Evolutionary conservation across 1,284 basidiomycete genomes (phyloP).

Genomic region (Cryptococcus sp.): DNA sequence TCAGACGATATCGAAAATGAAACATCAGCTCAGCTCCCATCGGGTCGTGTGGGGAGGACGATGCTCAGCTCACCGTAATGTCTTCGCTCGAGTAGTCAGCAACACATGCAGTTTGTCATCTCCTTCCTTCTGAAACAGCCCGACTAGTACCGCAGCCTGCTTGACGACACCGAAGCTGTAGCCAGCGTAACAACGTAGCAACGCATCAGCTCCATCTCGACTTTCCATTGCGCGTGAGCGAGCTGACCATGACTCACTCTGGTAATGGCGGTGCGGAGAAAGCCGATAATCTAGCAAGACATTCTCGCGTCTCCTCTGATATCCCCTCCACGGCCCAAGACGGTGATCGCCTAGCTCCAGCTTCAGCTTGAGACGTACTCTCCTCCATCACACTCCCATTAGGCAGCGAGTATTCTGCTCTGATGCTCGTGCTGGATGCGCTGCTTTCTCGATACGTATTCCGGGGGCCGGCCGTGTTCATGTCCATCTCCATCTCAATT

Average conservation of each 20-base stretch:
- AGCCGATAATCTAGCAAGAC: slow-evolving; percentile 21
- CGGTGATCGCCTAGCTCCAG: neutral
- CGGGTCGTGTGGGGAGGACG: neutral
- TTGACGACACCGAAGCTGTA: slow-evolving; percentile 45
- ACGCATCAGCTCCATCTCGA: neutral
- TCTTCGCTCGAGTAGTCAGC: slow-evolving; percentile 78
- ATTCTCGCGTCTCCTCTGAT: slow-evolving; percentile 29
- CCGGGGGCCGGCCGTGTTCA: no score
- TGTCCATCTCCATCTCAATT: no score
- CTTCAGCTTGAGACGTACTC: no score
- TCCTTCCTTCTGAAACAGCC: slow-evolving; percentile 69
- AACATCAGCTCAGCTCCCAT: no score
- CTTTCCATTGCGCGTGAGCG: neutral
- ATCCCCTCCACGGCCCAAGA: slow-evolving; percentile 20
- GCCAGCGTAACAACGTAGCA: neutral
- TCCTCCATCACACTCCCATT: no score
- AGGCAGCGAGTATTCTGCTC: no score
- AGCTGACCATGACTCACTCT: slow-evolving; percentile 20
- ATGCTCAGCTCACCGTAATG: slow-evolving; percentile 57
- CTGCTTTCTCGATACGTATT: no score
- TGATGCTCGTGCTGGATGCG: no score
- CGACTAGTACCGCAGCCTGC: slow-evolving; percentile 71
- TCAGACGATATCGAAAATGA: neutral
- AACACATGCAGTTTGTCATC: slow-evolving; percentile 65
- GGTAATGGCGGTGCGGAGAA: slow-evolving; percentile 18